A percentile compares a stretch with the other conserved stretches of the same genome.
Conservation (phyloP, 2,329 filamentous ascomycete genomes). For the Colletotrichum liriopes region DNA sequence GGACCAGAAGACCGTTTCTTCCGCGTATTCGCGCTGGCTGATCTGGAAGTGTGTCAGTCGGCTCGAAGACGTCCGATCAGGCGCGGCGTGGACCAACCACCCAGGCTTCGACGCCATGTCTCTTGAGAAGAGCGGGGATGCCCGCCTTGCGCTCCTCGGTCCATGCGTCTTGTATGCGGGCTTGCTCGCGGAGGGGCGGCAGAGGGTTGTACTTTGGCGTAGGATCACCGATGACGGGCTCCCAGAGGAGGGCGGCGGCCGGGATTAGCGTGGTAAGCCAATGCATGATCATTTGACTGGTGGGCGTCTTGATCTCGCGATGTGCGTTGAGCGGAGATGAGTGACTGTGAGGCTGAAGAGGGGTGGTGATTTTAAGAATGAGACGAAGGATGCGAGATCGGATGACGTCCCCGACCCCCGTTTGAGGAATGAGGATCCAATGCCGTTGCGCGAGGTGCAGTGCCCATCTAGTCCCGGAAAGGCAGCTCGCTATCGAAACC, state of each 20-base stretch:
- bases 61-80: not conserved
- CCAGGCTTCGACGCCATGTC: slow-evolving; percentile 65
- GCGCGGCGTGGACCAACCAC: slow-evolving; percentile 51
- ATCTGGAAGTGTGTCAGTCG: slow-evolving; percentile 52
- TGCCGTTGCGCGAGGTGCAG: not conserved
- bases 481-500: slow-evolving; percentile 29
- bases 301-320: not conserved
- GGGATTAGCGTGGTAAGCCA: slow-evolving; percentile 29
- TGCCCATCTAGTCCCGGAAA: slow-evolving; percentile 37
- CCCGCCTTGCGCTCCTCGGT: slow-evolving; percentile 58
- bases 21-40: slow-evolving; percentile 66
- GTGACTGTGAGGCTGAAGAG: not conserved
- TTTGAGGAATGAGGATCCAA: slow-evolving; percentile 13
- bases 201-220: slow-evolving; percentile 53
- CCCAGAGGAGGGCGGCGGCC: slow-evolving; percentile 19
- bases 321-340: not conserved
- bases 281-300: slow-evolving; percentile 17
- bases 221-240: slow-evolving; percentile 10
- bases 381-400: slow-evolving; percentile 29
- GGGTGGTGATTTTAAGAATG: slow-evolving; percentile 2
- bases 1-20: slow-evolving; percentile 68
- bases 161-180: slow-evolving; percentile 61
- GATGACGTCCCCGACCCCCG: slow-evolving; percentile 30
- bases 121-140: slow-evolving; percentile 60
- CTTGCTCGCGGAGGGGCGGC: slow-evolving; percentile 61